Conservation (phyloP, 2,329 filamentous ascomycete species). For the Pezicula carpinea region DNA sequence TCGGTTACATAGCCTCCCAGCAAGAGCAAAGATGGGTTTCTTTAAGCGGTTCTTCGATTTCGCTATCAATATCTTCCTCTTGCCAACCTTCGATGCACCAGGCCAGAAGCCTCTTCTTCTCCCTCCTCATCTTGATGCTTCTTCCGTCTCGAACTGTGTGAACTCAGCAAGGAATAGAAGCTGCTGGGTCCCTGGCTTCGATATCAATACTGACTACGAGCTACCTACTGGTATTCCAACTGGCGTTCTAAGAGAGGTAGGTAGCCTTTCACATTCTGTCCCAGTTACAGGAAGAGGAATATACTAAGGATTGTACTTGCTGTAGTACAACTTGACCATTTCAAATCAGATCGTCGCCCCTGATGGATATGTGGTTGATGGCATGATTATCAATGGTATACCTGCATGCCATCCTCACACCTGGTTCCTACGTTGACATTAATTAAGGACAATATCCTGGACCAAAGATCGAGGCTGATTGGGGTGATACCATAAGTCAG, state of each 20-base stretch:
- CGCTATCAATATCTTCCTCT: too few species aligned
- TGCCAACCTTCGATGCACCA: too few species aligned
- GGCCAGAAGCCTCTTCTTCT: too few species aligned
- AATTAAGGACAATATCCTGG: slow-evolving; percentile 3
- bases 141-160: slow-evolving; percentile 1
- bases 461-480: slow-evolving; percentile 7
- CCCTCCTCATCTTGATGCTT: neutral
- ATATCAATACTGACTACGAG: slow-evolving; percentile 9
- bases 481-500: slow-evolving; percentile 6
- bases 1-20: too few species aligned
- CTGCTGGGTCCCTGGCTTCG: slow-evolving; percentile 3
- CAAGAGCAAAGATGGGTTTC: too few species aligned
- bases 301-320: too few species aligned
- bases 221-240: neutral
- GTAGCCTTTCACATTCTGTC: neutral
- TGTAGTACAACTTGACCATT: too few species aligned
- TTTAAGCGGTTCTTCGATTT: too few species aligned
- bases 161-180: slow-evolving; percentile 3
- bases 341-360: too few species aligned
- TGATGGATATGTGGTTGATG: neutral
- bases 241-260: slow-evolving; percentile 1
- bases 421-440: too few species aligned
- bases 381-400: neutral
- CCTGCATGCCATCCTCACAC: neutral
- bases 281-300: neutral